Conservation (phyloP, 2,329 filamentous ascomycete species). For the Calonectria leucothoes region DNA sequence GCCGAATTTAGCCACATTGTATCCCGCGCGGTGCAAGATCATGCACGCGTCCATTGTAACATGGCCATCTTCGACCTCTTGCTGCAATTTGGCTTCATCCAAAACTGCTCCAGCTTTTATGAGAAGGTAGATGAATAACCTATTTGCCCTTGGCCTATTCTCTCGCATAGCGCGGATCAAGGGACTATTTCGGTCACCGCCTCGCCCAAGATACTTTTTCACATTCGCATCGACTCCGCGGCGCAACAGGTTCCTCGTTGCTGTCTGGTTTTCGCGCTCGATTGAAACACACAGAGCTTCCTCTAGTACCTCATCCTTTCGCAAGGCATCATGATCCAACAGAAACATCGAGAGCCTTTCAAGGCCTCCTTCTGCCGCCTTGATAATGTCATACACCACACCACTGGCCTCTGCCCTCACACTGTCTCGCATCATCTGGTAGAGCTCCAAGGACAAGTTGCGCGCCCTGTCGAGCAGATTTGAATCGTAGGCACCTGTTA, state of each 20-base stretch:
- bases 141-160: no score
- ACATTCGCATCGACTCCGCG: not conserved
- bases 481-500: not conserved
- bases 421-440: not conserved
- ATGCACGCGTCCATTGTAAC: not conserved
- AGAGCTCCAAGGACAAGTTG: not conserved
- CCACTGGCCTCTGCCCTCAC: not conserved
- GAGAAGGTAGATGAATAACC: not conserved
- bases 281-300: not conserved
- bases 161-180: not conserved
- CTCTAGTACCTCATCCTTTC: not conserved
- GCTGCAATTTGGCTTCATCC: not conserved
- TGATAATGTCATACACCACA: not conserved
- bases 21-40: not conserved
- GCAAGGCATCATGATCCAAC: not conserved
- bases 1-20: not conserved
- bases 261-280: not conserved
- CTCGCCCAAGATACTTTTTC: not conserved
- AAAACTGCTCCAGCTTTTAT: not conserved
- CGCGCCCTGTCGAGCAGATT: not conserved
- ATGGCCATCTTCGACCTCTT: not conserved
- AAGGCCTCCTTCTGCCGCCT: not conserved
- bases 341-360: not conserved
- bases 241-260: not conserved
- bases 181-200: not conserved